Evolutionary conservation across 2,329 filamentous ascomycete genomes (phyloP), one percentile per base, ranked within the genome.

Genomic region (Amauroascus verrucosus): DNA sequence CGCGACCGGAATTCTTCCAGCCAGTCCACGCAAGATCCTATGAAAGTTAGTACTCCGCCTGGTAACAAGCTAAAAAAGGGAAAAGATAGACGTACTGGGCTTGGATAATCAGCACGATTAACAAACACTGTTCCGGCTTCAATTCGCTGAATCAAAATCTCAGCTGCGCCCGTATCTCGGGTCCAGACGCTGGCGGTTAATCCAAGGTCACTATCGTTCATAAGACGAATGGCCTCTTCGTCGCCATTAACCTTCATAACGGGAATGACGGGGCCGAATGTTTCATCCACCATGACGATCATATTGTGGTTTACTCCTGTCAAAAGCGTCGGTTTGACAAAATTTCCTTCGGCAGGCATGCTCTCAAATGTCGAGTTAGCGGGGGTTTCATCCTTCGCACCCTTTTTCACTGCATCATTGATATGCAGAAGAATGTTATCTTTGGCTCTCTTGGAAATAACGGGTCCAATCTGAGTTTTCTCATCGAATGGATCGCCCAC

Each of bases 181-280:
- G 89, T 95, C 91, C 91, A 97, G 63, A 97, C 89, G 64, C 88
- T 95, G n/a, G 90, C 91, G 2, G 91, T 96, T 57, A 97, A 77
- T 4, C 91, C 91, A 66, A 95, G 95, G 59, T 95, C 84, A 71
- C 87, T 93, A 67, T 95, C 89, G 63, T 96, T 96, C 89, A 97
- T 96, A 48, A 91, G 72, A 60, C 76, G 73, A 57, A 96, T 73
- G 1, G 91, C 91, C 70, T 96, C 88, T 16, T 79, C 79, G 63
- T 96, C 91, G 60, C 75, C 75, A 64, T 81, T 81, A 57, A 96
- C 90, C 68, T 86, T 87, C 83, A 91, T 88, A 16, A 96, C 81
- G 0, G 90, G 85, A 61, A 97, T 91, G 16, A 96, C 82, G 1
- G 91, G 91, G 0, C 91, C 91, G 65, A 97, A 97, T 0, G 90